Evolutionary conservation across 1,139 yeast genomes (phyloP), one percentile per base, ranked within the genome.

Genomic region (Suhomyces yuchorum): DNA sequence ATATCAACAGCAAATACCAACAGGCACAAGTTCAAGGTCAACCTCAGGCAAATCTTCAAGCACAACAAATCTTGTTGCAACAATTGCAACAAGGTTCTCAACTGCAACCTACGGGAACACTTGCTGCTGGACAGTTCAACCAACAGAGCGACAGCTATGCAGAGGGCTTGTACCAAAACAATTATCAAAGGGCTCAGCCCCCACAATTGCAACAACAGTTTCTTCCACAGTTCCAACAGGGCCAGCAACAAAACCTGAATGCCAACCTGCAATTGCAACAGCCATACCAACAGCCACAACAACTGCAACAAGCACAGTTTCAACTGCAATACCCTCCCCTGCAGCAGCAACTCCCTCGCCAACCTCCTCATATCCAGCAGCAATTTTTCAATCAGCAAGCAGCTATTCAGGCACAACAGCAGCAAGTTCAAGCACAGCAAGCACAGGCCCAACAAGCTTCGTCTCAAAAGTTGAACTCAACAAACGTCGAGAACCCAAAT

Each of bases 401-500:
- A 15, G 55, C 46, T 9, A 43, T 43, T 20, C 57, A 51, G 34
- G 49, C 45, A 3, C 63, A 56, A 42, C 65, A 58, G 42, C 70
- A 61, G 41, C 52, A 49, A 32, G 47, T 12, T 3, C 58, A 49
- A 23, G 42, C 40, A 4, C 48, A 43, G 15, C 52, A 42, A 28
- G 51, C 46, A 5, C 54, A 45, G 15, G 54, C 47, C 18, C 51
- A 43, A 26, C 52, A 48, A 14, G 51, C 45, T 2, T 51, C 56
- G 12, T 42, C 58, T 11, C 56, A 60, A 38, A 61, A 57, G 50
- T 57, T 62, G 56, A 70, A 51, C 58, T 56, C 67, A 51, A 69
- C 68, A 54, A 64, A 77, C 62, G 71, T 80, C 60, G 68, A 82
- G 55, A 67, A 72, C 61, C 67, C 83, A 17, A 71, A 73, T 46